Percentiles rank a stretch among this genome's conserved stretches.
Evolutionary conservation across 176 grass and related monocot genomes (phyloP).

Genomic region (Bothriochloa decipiens): DNA sequence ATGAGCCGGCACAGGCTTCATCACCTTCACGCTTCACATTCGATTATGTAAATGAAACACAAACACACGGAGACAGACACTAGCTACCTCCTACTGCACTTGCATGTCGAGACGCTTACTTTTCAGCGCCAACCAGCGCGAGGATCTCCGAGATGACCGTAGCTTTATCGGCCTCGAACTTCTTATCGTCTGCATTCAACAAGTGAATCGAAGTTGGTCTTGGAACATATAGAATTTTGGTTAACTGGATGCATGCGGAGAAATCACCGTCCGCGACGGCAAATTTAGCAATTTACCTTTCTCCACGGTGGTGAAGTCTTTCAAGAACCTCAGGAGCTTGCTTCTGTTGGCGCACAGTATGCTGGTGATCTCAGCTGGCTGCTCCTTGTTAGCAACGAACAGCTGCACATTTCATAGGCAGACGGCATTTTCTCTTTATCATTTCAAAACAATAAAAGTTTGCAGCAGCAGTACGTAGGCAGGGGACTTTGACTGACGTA

Average conservation of each 20-base stretch:
- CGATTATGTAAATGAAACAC: neutral
- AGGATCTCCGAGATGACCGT: slow-evolving; percentile 44
- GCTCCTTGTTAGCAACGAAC: slow-evolving; percentile 59
- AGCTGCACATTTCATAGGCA: slow-evolving; percentile 32
- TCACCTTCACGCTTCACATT: neutral
- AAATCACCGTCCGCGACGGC: no score
- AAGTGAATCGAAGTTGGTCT: neutral
- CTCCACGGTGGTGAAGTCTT: slow-evolving; percentile 45
- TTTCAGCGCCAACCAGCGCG: slow-evolving; percentile 12
- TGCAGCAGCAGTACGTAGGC: neutral
- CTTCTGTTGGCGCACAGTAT: slow-evolving; percentile 62
- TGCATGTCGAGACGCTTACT: neutral
- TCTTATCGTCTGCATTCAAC: slow-evolving; percentile 44
- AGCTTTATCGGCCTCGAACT: slow-evolving; percentile 58
- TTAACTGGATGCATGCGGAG: neutral
- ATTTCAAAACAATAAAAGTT: neutral
- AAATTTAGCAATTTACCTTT: slow-evolving; percentile 39
- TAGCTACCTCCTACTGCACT: neutral
- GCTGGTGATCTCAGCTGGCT: slow-evolving; percentile 52
- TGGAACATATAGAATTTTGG: neutral
- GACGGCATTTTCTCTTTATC: neutral
- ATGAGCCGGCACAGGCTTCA: neutral
- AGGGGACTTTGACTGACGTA: neutral
- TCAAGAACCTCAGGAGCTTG: slow-evolving; percentile 63
- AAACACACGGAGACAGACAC: neutral